These are phyloP conservation scores for Diversispora eburnea DNA, from an alignment of 192 early-diverging fungal species.

Conservation along the genomic window DNA sequence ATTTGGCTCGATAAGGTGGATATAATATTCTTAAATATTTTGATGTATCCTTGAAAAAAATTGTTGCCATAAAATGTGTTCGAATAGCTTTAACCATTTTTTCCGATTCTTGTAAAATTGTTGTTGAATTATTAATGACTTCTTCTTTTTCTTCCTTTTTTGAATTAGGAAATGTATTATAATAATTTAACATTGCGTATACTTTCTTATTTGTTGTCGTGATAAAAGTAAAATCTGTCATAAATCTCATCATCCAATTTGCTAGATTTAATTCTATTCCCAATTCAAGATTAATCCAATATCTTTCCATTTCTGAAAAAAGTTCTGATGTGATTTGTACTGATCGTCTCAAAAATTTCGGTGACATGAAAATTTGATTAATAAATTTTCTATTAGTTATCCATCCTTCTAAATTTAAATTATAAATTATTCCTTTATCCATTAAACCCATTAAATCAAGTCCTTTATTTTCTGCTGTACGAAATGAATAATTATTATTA, in stretches of 20 bases:
- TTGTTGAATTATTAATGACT: not conserved
- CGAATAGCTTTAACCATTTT: not conserved
- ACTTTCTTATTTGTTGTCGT: not conserved
- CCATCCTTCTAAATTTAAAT: not conserved
- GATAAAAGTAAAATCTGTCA: not conserved
- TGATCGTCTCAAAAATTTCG: slow-evolving; percentile 7
- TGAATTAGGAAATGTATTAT: not conserved
- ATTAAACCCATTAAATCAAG: not conserved
- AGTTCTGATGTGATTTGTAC: not conserved
- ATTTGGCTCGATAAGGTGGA: not conserved
- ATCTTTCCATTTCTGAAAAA: slow-evolving; percentile 3
- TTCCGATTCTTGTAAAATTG: not conserved
- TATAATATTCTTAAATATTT: not conserved
- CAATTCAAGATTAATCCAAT: not conserved
- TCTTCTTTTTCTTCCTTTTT: not conserved
- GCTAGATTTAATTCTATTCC: not conserved
- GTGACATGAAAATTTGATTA: not conserved
- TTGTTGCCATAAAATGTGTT: not conserved
- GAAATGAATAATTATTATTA: slow-evolving; percentile 13
- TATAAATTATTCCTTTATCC: slow-evolving; percentile 13
- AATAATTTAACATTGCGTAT: not conserved
- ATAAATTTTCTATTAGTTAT: not conserved
- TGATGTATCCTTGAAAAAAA: slow-evolving; percentile 13
- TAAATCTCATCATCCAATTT: not conserved
- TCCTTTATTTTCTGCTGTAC: not conserved